Evolutionary conservation across 306 rosid species (phyloP).

Genomic region (Geum urbanum): DNA sequence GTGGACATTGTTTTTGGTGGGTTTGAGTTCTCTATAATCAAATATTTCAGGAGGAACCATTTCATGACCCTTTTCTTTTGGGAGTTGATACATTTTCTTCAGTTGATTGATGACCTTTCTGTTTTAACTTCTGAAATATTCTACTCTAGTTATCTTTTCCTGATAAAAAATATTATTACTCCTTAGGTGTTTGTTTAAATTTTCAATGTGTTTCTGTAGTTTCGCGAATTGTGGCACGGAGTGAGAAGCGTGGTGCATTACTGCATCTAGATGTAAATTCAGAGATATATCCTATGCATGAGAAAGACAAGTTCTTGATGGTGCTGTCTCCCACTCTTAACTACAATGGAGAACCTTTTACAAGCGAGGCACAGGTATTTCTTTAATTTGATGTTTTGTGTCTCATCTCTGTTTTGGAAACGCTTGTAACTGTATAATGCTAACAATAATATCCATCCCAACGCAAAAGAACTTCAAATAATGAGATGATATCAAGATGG

Average conservation of each 20-base stretch:
- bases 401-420: slow-evolving; percentile 4
- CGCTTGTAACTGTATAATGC: neutral
- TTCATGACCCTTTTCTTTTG: too few species aligned
- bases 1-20: neutral
- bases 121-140: neutral
- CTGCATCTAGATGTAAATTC: slow-evolving; percentile 74
- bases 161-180: too few species aligned
- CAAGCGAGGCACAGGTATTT: slow-evolving; percentile 45
- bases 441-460: neutral
- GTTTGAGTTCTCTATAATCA: neutral
- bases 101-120: too few species aligned
- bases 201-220: slow-evolving; percentile 37
- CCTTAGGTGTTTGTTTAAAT: neutral
- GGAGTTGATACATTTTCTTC: too few species aligned
- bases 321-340: slow-evolving; percentile 65
- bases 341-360: slow-evolving; percentile 36
- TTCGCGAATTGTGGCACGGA: slow-evolving; percentile 62
- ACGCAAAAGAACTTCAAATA: neutral
- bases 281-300: slow-evolving; percentile 67
- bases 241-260: slow-evolving; percentile 65
- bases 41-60: too few species aligned
- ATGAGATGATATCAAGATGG: neutral
- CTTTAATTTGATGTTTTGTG: neutral
- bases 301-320: slow-evolving; percentile 63
- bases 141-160: too few species aligned